Evolutionary conservation across 148 eudicot species (phyloP), one percentile per base, ranked within the genome.

Genomic region (Pharnaceum exiguum): DNA sequence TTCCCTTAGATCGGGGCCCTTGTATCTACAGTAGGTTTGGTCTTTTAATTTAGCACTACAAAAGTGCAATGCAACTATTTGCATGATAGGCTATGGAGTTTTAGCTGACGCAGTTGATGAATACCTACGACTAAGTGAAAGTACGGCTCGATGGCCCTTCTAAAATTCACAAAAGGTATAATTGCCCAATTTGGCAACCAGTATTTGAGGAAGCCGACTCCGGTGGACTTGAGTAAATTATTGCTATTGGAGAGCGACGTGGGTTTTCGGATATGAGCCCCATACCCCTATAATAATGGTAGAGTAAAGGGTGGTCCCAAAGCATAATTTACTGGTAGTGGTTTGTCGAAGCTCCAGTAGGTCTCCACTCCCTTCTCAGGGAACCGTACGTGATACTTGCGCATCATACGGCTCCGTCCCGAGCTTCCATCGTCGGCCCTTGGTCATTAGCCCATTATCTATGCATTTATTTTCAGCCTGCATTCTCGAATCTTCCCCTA

Each of bases 401-500:
- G 5, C 47, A 50, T 62, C 46, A 51, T 62, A 51, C 37, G 48
- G 67, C 57, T 51, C 57, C 17, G 57, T 51, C 38, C 49, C 16
- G 47, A 62, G 57, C 67, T 50, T 62, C 37, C 57, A 38, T 62
- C 47, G 6, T n/a, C 48, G 11, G 37, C 67, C 48, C 48, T 51
- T 62, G n/a, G 48, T 62, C 48, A 62, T 62, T 50, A 62, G 67
- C 37, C 46, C 57, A 50, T 57, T 50, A 50, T 62, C 25, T 49
- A 38, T 62, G 36, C 37, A 62, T 62, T 57, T 49, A 32, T 61
- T 61, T 61, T 61, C 29, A 61, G 55, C 56, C 55, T 48, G 18
- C 44, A 61, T 23, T 46, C 51, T 59, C 40, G n/a, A 59, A 59
- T 59, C 51, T 44, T 59, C 38, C 38, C 27, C 44, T 55, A n/a